Conservation (phyloP, 2,329 filamentous ascomycete genomes). For the Leptodontidium sp. region DNA sequence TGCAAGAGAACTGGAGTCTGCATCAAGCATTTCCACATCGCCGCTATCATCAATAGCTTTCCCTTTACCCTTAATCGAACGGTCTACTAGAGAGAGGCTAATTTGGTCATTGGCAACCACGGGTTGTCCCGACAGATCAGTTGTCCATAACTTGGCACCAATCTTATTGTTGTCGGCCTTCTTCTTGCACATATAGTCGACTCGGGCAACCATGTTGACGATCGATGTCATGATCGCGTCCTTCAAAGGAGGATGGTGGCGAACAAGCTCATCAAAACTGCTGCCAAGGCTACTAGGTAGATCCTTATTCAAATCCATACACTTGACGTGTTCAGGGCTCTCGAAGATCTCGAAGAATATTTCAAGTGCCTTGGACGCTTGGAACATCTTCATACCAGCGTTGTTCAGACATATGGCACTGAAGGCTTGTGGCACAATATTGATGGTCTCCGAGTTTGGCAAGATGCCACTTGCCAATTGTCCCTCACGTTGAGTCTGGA, state of each 20-base stretch:
- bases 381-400: conserved; percentile 85
- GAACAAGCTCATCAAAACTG: conserved; percentile 91
- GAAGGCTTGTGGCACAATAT: conserved; percentile 84
- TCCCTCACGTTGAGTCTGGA: conserved; percentile 55
- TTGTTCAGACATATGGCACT: conserved; percentile 94
- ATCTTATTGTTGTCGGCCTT: conserved; percentile 74
- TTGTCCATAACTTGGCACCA: conserved; percentile 80
- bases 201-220: conserved; percentile 85
- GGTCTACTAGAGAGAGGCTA: conserved; percentile 41
- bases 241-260: conserved; percentile 89
- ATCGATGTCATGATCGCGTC: conserved; percentile 84
- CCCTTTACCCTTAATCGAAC: conserved; percentile 51
- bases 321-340: conserved; percentile 86
- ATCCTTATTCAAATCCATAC: conserved; percentile 77
- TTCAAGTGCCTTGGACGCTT: conserved; percentile 81
- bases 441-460: conserved; percentile 88
- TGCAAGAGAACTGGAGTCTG: conserved; percentile 40
- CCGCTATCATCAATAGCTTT: conserved; percentile 53
- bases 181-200: conserved; percentile 75
- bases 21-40: conserved; percentile 75
- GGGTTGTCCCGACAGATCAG: conserved; percentile 64
- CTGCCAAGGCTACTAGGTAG: conserved; percentile 79
- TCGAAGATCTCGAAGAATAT: conserved; percentile 97
- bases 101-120: conserved; percentile 60
- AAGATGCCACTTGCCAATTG: conserved; percentile 76